These are phyloP conservation scores for Acrodontium crateriforme DNA, from an alignment of 2,329 filamentous ascomycete species.

Conservation along the genomic window DNA sequence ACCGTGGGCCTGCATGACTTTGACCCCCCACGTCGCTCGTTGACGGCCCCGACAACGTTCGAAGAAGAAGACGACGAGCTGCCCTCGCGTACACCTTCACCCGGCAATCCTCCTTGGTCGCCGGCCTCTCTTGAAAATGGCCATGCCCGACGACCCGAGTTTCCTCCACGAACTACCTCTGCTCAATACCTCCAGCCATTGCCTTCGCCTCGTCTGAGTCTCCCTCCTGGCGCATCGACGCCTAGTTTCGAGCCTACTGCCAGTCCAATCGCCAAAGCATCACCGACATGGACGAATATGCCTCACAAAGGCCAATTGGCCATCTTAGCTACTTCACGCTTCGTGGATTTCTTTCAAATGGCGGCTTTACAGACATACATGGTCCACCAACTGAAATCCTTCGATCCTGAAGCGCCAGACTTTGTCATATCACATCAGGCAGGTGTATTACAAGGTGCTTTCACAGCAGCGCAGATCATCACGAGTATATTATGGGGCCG, in stretches of 20 bases:
- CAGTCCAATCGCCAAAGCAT: not conserved
- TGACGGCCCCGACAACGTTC: too few relatives aligned
- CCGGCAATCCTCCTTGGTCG: too few relatives aligned
- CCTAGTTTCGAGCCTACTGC: slow-evolving; percentile 4
- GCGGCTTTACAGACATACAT: slow-evolving; percentile 31
- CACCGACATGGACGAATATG: slow-evolving; percentile 26
- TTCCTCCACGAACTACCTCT: too few relatives aligned
- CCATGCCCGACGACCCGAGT: slow-evolving; percentile 3
- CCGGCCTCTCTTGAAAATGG: slow-evolving; percentile 12
- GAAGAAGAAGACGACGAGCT: too few relatives aligned
- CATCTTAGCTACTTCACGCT: slow-evolving; percentile 26
- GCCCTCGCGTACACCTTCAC: too few relatives aligned
- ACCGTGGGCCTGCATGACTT: too few relatives aligned
- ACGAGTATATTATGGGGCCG: slow-evolving; percentile 29
- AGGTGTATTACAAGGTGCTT: slow-evolving; percentile 27
- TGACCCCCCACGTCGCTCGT: too few relatives aligned
- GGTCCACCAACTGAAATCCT: slow-evolving; percentile 30
- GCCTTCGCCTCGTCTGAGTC: slow-evolving; percentile 4
- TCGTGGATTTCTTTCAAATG: slow-evolving; percentile 33
- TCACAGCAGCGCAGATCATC: slow-evolving; percentile 30
- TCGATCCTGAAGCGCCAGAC: slow-evolving; percentile 31
- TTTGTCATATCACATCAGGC: slow-evolving; percentile 31
- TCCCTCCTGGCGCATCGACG: slow-evolving; percentile 9
- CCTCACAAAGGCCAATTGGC: slow-evolving; percentile 28
- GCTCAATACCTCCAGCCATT: too few relatives aligned